Evolutionary conservation across 345 rosid species (phyloP).

Genomic region (Hibiscus syriacus): DNA sequence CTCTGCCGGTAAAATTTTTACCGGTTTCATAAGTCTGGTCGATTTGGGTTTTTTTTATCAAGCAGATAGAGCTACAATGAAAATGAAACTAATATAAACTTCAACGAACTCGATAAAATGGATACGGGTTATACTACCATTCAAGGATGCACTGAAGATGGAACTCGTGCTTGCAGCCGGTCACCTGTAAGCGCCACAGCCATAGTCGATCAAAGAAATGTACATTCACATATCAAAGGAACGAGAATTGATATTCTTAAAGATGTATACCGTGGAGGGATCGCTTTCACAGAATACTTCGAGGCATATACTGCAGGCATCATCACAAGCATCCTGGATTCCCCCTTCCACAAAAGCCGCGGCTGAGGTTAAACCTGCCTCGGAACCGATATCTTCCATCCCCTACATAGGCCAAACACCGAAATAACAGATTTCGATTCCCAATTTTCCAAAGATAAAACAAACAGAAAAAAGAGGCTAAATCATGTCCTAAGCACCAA

Average conservation of each 20-base stretch:
- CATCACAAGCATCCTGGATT: conserved; percentile 93
- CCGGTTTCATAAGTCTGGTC: too few species aligned
- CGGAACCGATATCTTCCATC: conserved; percentile 47
- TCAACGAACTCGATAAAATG: background rate
- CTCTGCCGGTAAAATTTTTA: background rate
- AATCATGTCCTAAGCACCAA: background rate
- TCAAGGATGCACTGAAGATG: conserved; percentile 98
- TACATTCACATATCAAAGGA: background rate
- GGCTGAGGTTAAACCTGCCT: conserved; percentile 68
- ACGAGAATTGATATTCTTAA: background rate
- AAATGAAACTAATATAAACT: background rate
- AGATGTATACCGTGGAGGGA: conserved; percentile 64
- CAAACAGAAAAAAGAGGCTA: background rate
- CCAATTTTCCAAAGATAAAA: background rate
- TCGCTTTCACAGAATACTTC: conserved; percentile 73
- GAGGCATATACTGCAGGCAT: conserved; percentile 96
- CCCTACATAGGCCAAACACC: conserved; percentile 23
- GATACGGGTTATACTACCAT: conserved; percentile 42
- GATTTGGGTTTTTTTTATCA: too few species aligned
- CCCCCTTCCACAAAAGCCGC: conserved; percentile 99
- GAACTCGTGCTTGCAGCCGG: conserved; percentile 93
- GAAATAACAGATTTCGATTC: background rate
- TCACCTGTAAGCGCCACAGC: conserved; percentile 44
- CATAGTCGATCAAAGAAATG: background rate
- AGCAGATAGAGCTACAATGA: too few species aligned